phyloP scores from a whole-genome alignment of 345 rosid genomes.

The Garcia nutans region DNA sequence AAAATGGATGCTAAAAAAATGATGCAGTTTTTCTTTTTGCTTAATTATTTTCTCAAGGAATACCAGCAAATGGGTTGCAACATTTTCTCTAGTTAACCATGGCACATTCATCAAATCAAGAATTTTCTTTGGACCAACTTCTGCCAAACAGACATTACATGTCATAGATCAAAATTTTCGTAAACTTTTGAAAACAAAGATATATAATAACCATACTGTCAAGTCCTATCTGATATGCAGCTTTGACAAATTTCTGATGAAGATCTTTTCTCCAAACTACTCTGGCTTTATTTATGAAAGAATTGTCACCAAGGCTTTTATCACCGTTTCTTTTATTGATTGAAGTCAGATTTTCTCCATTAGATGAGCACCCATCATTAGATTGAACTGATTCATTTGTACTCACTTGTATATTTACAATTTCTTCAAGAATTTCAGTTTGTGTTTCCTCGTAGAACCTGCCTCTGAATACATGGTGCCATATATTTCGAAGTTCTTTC shows the following conservation, averaged over 20 bases:
- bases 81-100: slow-evolving; percentile 90
- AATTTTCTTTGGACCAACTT: slow-evolving; percentile 93
- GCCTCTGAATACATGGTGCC: slow-evolving; percentile 93
- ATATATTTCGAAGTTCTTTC: slow-evolving; percentile 94
- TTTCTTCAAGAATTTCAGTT: slow-evolving; percentile 56
- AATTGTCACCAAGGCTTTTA: slow-evolving; percentile 43
- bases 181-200: slow-evolving; percentile 13
- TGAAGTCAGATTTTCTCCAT: slow-evolving; percentile 58
- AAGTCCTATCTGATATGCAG: slow-evolving; percentile 85
- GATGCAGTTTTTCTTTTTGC: background rate
- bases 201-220: slow-evolving; percentile 70
- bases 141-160: slow-evolving; percentile 54
- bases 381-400: slow-evolving; percentile 26
- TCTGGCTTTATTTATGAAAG: slow-evolving; percentile 77
- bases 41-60: background rate
- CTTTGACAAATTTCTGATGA: slow-evolving; percentile 93
- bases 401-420: slow-evolving; percentile 50
- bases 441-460: too few relatives aligned
- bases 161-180: slow-evolving; percentile 25
- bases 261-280: slow-evolving; percentile 91
- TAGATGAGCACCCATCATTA: slow-evolving; percentile 44
- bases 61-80: slow-evolving; percentile 96
- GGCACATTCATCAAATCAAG: slow-evolving; percentile 95
- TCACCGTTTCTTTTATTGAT: slow-evolving; percentile 70
- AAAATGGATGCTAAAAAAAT: background rate